Conservation (phyloP, 345 rosid genomes). For the Cochlearia excelsa region DNA sequence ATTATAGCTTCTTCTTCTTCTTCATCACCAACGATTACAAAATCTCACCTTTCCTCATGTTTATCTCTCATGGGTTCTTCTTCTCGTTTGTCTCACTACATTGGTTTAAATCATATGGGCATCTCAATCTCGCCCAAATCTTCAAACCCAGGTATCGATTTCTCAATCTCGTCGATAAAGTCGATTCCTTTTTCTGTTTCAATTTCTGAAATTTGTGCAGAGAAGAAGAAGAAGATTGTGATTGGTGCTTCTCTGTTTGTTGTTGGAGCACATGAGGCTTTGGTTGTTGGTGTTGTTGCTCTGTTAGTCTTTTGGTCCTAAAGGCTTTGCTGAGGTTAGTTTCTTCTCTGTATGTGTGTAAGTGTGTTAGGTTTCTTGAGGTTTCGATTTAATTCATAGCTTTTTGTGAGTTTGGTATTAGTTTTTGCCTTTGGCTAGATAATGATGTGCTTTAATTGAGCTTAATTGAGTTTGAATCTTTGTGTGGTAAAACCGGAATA, state of each 20-base stretch:
- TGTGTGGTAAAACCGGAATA: not conserved
- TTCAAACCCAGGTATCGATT: constrained; percentile 45
- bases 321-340: constrained; percentile 96
- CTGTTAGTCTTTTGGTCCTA: constrained; percentile 97
- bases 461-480: no score
- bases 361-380: not conserved
- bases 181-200: not conserved
- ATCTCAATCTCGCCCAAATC: constrained; percentile 49
- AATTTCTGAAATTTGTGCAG: constrained; percentile 38
- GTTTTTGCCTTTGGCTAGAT: not conserved
- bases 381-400: not conserved
- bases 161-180: constrained; percentile 6
- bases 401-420: constrained; percentile 16
- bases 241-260: constrained; percentile 78
- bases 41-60: constrained; percentile 31
- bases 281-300: constrained; percentile 98
- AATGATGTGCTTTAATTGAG: no score
- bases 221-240: constrained; percentile 45
- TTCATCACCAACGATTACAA: constrained; percentile 33
- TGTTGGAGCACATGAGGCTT: constrained; percentile 98
- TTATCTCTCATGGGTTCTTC: constrained; percentile 43
- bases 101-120: constrained; percentile 71
- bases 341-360: not conserved
- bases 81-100: constrained; percentile 51
- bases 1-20: constrained; percentile 41